These are phyloP conservation scores for Lactifluus subvellereus DNA, from an alignment of 768 basidiomycete genomes.

Conservation along the genomic window DNA sequence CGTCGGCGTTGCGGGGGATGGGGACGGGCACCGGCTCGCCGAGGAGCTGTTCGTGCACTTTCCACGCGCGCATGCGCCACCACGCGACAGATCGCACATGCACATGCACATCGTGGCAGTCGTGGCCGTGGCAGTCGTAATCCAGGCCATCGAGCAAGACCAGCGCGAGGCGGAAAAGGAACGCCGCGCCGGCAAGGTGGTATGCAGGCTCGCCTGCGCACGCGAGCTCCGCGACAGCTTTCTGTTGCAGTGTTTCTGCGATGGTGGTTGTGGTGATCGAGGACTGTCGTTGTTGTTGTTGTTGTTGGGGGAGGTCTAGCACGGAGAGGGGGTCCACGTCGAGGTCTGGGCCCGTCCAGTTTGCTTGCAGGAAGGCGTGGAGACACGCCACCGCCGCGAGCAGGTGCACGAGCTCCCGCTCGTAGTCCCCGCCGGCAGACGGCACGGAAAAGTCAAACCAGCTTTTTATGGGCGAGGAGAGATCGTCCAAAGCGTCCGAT, in stretches of 20 bases:
- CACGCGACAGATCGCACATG: conserved; percentile 50
- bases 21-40: conserved; percentile 72
- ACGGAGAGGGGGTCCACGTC: conserved; percentile 44
- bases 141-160: conserved; percentile 45
- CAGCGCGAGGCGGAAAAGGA: conserved; percentile 71
- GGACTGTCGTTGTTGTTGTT: conserved; percentile 15
- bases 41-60: conserved; percentile 72
- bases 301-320: conserved; percentile 32
- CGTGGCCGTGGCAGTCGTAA: background rate
- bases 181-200: conserved; percentile 68
- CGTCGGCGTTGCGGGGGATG: conserved; percentile 32
- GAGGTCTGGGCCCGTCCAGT: conserved; percentile 95
- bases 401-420: conserved; percentile 53
- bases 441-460: conserved; percentile 33
- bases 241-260: conserved; percentile 51
- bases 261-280: conserved; percentile 36
- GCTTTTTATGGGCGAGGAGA: conserved; percentile 35
- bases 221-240: conserved; percentile 71
- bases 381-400: conserved; percentile 71
- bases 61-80: conserved; percentile 78
- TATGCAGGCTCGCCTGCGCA: conserved; percentile 92
- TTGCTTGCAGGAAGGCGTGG: conserved; percentile 86
- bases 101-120: background rate
- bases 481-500: conserved; percentile 27
- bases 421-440: conserved; percentile 32